Percentiles rank a stretch among this genome's conserved stretches.
phyloP scores from a whole-genome alignment of 768 basidiomycete genomes.

The Coprinopsis strossmayeri region DNA sequence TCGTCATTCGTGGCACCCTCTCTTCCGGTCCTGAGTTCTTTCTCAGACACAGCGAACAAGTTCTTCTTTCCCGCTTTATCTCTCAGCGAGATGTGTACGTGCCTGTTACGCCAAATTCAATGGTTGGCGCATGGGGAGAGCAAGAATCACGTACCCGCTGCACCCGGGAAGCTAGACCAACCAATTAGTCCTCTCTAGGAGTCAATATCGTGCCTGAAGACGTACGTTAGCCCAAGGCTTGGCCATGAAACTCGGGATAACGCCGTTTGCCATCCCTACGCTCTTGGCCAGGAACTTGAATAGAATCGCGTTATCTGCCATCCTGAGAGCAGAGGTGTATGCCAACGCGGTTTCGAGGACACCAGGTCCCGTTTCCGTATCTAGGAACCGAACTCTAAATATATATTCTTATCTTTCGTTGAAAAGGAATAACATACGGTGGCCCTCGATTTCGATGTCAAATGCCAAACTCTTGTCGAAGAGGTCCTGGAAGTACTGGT shows the following conservation, averaged over 20 bases:
- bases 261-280: conserved; percentile 79
- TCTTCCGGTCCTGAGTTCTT: conserved; percentile 52
- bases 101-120: too few relatives aligned
- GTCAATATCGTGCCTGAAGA: conserved; percentile 7
- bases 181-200: background rate
- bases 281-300: conserved; percentile 94
- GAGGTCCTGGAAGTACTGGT: conserved; percentile 82
- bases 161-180: conserved; percentile 78
- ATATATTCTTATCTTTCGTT: too few relatives aligned
- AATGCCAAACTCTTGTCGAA: conserved; percentile 73
- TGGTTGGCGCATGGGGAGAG: too few relatives aligned
- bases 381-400: too few relatives aligned
- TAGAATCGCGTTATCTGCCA: conserved; percentile 88
- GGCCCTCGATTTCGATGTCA: conserved; percentile 77
- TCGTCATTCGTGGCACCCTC: conserved; percentile 70
- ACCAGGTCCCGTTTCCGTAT: conserved; percentile 91
- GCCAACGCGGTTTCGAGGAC: conserved; percentile 85
- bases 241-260: conserved; percentile 97
- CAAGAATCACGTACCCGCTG: conserved; percentile 82
- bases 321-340: conserved; percentile 69
- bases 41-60: conserved; percentile 66
- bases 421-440: conserved; percentile 45
- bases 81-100: conserved; percentile 87
- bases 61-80: conserved; percentile 58
- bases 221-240: conserved; percentile 92